phyloP scores from a whole-genome alignment of 164 flowering plant species.

The Dillenia turbinata region DNA sequence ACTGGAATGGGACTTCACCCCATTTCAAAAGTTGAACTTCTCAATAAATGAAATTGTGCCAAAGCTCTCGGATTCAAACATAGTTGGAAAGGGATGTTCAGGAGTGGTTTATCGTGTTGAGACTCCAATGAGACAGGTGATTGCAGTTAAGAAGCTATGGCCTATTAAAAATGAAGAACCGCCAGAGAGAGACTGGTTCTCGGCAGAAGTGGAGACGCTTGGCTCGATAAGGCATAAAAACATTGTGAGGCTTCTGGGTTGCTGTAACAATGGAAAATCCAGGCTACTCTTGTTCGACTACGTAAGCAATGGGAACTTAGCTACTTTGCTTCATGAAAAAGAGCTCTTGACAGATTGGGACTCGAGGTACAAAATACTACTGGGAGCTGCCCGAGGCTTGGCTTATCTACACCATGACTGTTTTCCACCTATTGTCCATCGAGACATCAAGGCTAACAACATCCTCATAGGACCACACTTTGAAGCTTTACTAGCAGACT shows the following conservation, averaged over 20 bases:
- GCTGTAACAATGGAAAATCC: conserved; percentile 40
- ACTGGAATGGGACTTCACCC: conserved; percentile 47
- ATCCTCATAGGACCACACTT: conserved; percentile 51
- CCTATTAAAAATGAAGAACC: conserved; percentile 27
- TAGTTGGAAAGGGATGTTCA: conserved; percentile 56
- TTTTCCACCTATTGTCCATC: conserved; percentile 55
- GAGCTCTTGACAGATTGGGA: conserved; percentile 49
- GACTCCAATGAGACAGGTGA: conserved; percentile 30
- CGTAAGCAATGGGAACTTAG: conserved; percentile 53
- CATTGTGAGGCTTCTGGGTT: conserved; percentile 59
- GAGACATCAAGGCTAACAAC: conserved; percentile 61
- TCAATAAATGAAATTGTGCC: conserved; percentile 37
- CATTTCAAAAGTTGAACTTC: conserved; percentile 57
- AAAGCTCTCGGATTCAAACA: conserved; percentile 36
- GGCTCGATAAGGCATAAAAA: conserved; percentile 64
- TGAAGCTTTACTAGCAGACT: conserved; percentile 60
- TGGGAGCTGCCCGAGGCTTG: conserved; percentile 59
- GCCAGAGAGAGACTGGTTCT: conserved; percentile 44
- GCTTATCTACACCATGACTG: conserved; percentile 75
- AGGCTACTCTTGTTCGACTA: conserved; percentile 57
- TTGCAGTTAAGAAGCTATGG: conserved; percentile 68
- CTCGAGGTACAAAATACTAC: conserved; percentile 43
- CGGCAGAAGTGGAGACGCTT: conserved; percentile 50
- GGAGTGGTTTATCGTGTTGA: conserved; percentile 61
- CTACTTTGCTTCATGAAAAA: conserved; percentile 48